Evolutionary conservation across 2,329 filamentous ascomycete genomes (phyloP), one percentile per base, ranked within the genome.

Genomic region (Trematosphaeria pertusa): DNA sequence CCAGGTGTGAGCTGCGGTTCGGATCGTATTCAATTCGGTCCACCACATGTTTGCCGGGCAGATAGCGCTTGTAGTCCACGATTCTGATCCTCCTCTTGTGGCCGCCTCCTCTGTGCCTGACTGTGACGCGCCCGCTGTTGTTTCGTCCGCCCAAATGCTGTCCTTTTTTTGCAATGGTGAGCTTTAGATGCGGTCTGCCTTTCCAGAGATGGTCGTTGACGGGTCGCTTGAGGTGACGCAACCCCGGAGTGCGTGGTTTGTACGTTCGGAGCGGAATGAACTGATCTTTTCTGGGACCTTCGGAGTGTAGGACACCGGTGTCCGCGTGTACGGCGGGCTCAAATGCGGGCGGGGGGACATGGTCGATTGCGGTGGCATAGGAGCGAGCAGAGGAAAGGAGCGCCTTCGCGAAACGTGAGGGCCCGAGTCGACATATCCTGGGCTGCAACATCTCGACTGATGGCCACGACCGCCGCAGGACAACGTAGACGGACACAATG

Each of bases 131-230:
- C 18, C 94, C 95, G 43, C 83, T 87, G 66, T 89, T 88, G 72
- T 99, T 99, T 62, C 94, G 85, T 33, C 94, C 94, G 73, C 94
- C 95, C 72, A 96, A 94, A 41, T 84, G 87, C 63, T 96, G 91
- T 12, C 94, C 94, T 72, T 93, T 93, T 73, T 97, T 96, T 28
- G 91, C 85, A 64, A 91, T 89, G 9, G 95, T 99, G 72, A 99
- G 81, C 39, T 87, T 84, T 24, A 89, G 79, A 58, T 88, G 86
- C 1, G 94, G 90, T 46, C 91, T 82, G 48, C 94, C 94, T 75
- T 96, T 97, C 91, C 91, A 97, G 35, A 99, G 78, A 73, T 99
- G 94, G 65, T 97, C 91, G 74, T 97, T 97, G 74, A 97, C 87
- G 11, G 94, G 91, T 33, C 94, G 85, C 72, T 87, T 88, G 57